phyloP scores from a whole-genome alignment of 192 early-diverging fungal species.

The Gamsiella multidivaricata region DNA sequence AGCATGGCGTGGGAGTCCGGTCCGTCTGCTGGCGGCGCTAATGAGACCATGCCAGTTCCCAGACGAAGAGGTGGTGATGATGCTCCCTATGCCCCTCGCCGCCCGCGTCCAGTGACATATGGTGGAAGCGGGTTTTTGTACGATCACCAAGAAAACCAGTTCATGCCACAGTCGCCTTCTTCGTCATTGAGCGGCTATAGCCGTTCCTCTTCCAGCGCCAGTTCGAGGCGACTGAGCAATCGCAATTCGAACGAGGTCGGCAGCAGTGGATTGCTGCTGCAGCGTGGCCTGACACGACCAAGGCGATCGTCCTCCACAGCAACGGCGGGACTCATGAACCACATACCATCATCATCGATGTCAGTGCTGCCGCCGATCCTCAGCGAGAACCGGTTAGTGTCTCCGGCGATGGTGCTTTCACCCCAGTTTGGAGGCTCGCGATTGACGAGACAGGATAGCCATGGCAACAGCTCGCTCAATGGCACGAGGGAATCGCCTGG shows the following conservation, averaged over 20 bases:
- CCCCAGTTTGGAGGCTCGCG: slow-evolving; percentile 32
- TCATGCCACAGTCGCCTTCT: slow-evolving; percentile 43
- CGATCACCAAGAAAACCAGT: slow-evolving; percentile 46
- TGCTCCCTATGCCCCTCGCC: slow-evolving; percentile 32
- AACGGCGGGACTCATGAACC: slow-evolving; percentile 4
- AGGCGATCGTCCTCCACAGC: slow-evolving; percentile 42
- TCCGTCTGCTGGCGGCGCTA: slow-evolving; percentile 7
- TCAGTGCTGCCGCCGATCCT: slow-evolving; percentile 42
- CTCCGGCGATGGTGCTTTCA: slow-evolving; percentile 31
- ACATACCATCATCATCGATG: slow-evolving; percentile 9
- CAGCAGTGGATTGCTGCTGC: slow-evolving; percentile 17
- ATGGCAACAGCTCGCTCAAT: slow-evolving; percentile 6
- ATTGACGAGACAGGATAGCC: slow-evolving; percentile 36
- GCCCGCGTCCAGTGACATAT: slow-evolving; percentile 46
- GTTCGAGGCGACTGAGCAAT: slow-evolving; percentile 25
- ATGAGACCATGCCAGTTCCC: slow-evolving; percentile 31
- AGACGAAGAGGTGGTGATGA: slow-evolving; percentile 36
- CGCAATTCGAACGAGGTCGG: slow-evolving; percentile 46
- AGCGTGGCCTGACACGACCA: slow-evolving; percentile 39
- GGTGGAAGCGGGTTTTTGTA: slow-evolving; percentile 45
- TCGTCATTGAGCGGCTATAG: slow-evolving; percentile 19
- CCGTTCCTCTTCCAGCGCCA: neutral
- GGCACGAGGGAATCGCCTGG: slow-evolving; percentile 37
- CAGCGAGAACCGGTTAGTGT: slow-evolving; percentile 29
- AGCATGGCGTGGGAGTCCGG: slow-evolving; percentile 48